phyloP scores from a whole-genome alignment of 257 asterid genomes.

The Solanum piurae region DNA sequence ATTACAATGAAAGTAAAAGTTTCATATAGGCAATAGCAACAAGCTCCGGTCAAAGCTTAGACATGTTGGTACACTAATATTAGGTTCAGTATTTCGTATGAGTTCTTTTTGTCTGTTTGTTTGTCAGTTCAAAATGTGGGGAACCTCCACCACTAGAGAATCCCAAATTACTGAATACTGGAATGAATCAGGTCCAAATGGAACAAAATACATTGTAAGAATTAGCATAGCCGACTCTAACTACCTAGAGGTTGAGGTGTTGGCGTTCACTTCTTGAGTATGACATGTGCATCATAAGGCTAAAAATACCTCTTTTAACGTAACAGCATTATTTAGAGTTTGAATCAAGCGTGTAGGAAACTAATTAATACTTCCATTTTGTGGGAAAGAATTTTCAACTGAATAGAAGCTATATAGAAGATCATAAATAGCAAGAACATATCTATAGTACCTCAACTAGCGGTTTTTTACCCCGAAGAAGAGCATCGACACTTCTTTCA shows the following conservation, averaged over 20 bases:
- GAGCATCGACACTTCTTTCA: constrained; percentile 57
- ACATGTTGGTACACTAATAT: neutral
- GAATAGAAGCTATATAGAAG: neutral
- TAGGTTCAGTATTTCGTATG: neutral
- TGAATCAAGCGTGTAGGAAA: neutral
- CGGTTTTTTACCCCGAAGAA: constrained; percentile 53
- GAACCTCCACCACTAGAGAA: neutral
- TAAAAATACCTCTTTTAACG: neutral
- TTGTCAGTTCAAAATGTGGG: neutral
- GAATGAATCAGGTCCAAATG: neutral
- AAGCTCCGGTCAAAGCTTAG: neutral
- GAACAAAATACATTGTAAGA: neutral
- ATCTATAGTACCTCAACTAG: constrained; percentile 44
- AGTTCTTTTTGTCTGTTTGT: neutral
- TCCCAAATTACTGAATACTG: neutral
- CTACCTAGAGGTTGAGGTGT: neutral
- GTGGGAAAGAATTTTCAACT: neutral
- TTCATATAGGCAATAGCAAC: neutral
- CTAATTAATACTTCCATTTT: neutral
- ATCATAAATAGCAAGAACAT: constrained; percentile 1
- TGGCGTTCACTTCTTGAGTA: neutral
- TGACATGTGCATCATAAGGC: neutral
- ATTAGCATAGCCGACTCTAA: neutral
- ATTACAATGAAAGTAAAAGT: neutral
- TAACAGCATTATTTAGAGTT: neutral